Percentiles rank a stretch among this genome's conserved stretches.
Conservation (phyloP, 495 filamentous ascomycete genomes). For the Aspergillus kassunensis region DNA sequence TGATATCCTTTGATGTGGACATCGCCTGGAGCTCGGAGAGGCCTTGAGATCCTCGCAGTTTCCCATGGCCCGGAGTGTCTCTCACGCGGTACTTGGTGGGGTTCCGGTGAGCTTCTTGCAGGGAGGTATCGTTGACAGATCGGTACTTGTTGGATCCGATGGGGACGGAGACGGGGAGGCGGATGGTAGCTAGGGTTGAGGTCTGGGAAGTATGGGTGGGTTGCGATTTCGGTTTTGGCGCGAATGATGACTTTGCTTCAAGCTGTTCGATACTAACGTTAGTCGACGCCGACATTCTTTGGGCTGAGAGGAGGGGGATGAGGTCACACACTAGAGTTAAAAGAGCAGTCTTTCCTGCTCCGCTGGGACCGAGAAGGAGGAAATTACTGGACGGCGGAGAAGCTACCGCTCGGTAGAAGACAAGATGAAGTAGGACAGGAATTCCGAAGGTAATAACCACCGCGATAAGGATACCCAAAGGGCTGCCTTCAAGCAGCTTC, state of each 20-base stretch:
- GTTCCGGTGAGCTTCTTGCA: conserved; percentile 63
- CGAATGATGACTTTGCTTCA: conserved; percentile 34
- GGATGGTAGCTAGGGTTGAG: conserved; percentile 66
- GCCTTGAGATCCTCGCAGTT: conserved; percentile 63
- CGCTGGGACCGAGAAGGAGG: conserved; percentile 78
- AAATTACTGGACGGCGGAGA: conserved; percentile 73
- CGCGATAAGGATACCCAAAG: conserved; percentile 56
- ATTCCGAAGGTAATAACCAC: conserved; percentile 64
- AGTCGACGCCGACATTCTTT: neutral
- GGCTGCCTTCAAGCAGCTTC: conserved; percentile 41
- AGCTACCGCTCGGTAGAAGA: conserved; percentile 63
- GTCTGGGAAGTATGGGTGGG: conserved; percentile 79
- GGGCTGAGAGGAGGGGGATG: neutral
- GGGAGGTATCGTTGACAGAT: conserved; percentile 63
- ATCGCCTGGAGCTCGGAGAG: conserved; percentile 38
- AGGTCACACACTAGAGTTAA: conserved; percentile 71
- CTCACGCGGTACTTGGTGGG: conserved; percentile 70
- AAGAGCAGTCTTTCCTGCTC: conserved; percentile 84
- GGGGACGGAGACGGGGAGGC: conserved; percentile 59
- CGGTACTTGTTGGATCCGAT: conserved; percentile 66
- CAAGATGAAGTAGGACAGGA: conserved; percentile 72
- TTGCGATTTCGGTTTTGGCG: conserved; percentile 30
- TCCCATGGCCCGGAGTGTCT: conserved; percentile 94
- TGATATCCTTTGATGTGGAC: conserved; percentile 43
- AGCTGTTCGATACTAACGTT: conserved; percentile 34